A percentile compares a stretch with the other conserved stretches of the same genome.
These are phyloP conservation scores for Penicillium mononematosum DNA, from an alignment of 495 filamentous ascomycete species.

Conservation along the genomic window DNA sequence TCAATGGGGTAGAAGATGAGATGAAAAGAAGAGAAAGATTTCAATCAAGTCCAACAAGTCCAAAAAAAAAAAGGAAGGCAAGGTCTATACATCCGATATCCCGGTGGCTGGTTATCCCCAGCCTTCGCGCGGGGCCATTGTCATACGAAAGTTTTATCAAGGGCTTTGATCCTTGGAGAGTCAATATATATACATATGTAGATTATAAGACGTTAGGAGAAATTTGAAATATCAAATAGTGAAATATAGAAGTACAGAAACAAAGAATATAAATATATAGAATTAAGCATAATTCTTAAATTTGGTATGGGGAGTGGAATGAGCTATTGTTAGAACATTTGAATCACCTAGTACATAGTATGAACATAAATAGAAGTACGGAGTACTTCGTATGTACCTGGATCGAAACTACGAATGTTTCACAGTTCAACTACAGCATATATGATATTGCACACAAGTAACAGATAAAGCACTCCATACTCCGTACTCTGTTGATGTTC, in stretches of 20 bases:
- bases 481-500: too few relatives aligned
- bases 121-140: slow-evolving; percentile 28
- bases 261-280: background rate
- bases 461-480: too few relatives aligned
- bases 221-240: too few relatives aligned
- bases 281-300: slow-evolving; percentile 3
- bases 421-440: too few relatives aligned
- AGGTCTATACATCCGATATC: slow-evolving; percentile 23
- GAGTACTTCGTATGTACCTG: too few relatives aligned
- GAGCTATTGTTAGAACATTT: slow-evolving; percentile 1
- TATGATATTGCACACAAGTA: too few relatives aligned
- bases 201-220: background rate
- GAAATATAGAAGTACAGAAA: background rate
- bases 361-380: background rate
- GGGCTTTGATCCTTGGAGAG: background rate
- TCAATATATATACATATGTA: background rate
- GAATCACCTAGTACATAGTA: background rate
- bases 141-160: slow-evolving; percentile 9
- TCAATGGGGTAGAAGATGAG: slow-evolving; percentile 7
- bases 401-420: too few relatives aligned
- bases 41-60: slow-evolving; percentile 3
- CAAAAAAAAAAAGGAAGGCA: background rate
- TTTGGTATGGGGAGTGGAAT: background rate
- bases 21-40: slow-evolving; percentile 2
- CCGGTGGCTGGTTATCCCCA: slow-evolving; percentile 37